Base-by-base conservation (phyloP, 2,329 filamentous ascomycete species). In the Sporothrix phasma region DNA sequence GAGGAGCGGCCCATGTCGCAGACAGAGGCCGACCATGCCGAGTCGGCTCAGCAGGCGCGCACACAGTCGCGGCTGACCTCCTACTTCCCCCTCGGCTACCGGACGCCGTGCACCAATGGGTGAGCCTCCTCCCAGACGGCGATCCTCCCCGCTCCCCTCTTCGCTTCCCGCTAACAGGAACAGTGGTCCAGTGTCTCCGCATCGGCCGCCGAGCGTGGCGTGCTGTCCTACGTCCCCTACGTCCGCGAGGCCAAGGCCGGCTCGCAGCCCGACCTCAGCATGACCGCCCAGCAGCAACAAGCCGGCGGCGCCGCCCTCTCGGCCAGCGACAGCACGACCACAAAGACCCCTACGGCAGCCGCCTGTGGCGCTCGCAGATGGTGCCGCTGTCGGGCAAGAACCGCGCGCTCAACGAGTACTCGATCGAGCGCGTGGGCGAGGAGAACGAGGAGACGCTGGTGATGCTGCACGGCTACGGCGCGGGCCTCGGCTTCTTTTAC, bases 401-500 rank as follows among this genome's bases (percentile, higher is more conserved):
- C 73, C 85, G 94, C 59, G 89, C 87, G 2, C 75, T 99, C 67
- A 97, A 99, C 72, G 94, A 99, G 73, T 94, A 97, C 74, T 92
- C 89, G 0, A 85, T 99, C 2, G 90, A 96, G 77, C 83, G 92
- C 59, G 77, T 91, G 0, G 90, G 86, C 41, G 92, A 97, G 72
- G 76, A 87, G 4, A 84, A 85, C 0, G 88, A 95, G 54, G 88
- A 97, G 72, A 94, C 90, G 49, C 80, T 99, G 17, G 93, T 99
- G 51, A 96, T 99, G 85, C 79, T 99, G 4, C 94, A 99, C 73
- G 94, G 94, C 66, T 99, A 99, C 74, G 94, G 94, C 54, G 94
- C 94, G 2, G 94, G 94, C 0, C 81, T 99, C 0, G 94, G 93
- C 24, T 97, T 99, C 77, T 99, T 96, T 80, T 99, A 97, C 81